Evolutionary conservation across 768 basidiomycete species (phyloP).

Genomic region (Leccinum subtestaceum): DNA sequence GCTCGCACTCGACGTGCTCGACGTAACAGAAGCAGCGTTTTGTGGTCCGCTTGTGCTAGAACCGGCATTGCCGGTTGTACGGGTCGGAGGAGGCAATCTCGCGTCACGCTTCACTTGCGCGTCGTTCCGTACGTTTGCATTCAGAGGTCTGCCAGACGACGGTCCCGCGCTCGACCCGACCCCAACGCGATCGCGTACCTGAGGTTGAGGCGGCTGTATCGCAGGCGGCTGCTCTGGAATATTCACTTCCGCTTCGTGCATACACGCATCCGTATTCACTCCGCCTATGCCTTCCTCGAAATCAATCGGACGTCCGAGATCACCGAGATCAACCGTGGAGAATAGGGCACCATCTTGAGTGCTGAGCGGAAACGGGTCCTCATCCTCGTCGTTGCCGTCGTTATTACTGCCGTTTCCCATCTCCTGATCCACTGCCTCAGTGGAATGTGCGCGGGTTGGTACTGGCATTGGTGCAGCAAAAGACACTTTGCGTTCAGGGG

Average conservation of each 20-base stretch:
- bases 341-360: slow-evolving; percentile 70
- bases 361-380: slow-evolving; percentile 43
- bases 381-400: slow-evolving; percentile 27
- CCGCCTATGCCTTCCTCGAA: slow-evolving; percentile 37
- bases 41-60: not conserved
- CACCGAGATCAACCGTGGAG: slow-evolving; percentile 53
- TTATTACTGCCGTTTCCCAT: not conserved
- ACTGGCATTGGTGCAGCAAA: slow-evolving; percentile 2
- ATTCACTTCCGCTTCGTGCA: slow-evolving; percentile 3
- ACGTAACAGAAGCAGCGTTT: not conserved
- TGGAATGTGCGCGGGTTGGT: not conserved
- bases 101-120: not conserved
- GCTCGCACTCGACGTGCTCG: slow-evolving; percentile 1
- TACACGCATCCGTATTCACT: slow-evolving; percentile 10
- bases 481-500: slow-evolving; percentile 14
- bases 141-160: not conserved
- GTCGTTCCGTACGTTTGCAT: not conserved
- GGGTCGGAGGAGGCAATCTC: not conserved
- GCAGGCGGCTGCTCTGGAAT: not conserved
- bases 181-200: slow-evolving; percentile 4
- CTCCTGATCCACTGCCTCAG: slow-evolving; percentile 1
- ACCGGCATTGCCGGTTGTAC: not conserved
- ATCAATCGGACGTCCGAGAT: slow-evolving; percentile 38
- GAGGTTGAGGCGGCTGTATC: slow-evolving; percentile 2
- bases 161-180: not conserved